Evolutionary conservation across 2,329 filamentous ascomycete species (phyloP).

Genomic region (Cryphonectria naterciae): DNA sequence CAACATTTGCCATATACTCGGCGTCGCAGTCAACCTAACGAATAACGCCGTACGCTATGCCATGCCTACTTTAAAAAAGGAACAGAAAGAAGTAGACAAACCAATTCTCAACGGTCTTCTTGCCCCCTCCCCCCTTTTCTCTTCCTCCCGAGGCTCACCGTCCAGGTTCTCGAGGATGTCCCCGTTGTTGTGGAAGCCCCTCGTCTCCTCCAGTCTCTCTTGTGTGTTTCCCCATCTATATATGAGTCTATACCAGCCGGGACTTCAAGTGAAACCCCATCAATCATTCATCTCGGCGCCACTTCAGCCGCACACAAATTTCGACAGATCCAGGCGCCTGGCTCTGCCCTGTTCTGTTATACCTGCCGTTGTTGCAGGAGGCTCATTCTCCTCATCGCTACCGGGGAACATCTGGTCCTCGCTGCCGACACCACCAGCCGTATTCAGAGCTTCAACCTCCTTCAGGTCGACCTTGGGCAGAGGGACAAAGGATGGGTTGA

Average conservation of each 20-base stretch:
- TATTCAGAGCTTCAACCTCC: constrained; percentile 58
- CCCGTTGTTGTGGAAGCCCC: background rate
- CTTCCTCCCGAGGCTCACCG: background rate
- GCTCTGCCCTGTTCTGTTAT: background rate
- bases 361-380: constrained; percentile 6
- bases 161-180: too few species aligned
- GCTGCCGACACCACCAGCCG: constrained; percentile 48
- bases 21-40: constrained; percentile 15
- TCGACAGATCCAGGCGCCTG: constrained; percentile 51
- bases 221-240: background rate
- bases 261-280: background rate
- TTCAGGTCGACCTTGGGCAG: constrained; percentile 57
- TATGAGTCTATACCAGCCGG: background rate
- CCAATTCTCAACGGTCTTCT: background rate
- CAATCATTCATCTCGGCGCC: background rate
- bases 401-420: constrained; percentile 61
- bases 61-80: background rate
- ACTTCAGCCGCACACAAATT: constrained; percentile 47
- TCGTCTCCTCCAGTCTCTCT: background rate
- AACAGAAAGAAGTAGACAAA: background rate
- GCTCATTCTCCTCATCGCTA: constrained; percentile 53
- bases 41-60: constrained; percentile 27
- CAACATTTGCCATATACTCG: background rate
- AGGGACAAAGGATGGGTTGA: constrained; percentile 60
- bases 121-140: too few species aligned